Evolutionary conservation across 2,329 filamentous ascomycete species (phyloP), one percentile per base, ranked within the genome.

Genomic region (Exutisphaerella laricina): DNA sequence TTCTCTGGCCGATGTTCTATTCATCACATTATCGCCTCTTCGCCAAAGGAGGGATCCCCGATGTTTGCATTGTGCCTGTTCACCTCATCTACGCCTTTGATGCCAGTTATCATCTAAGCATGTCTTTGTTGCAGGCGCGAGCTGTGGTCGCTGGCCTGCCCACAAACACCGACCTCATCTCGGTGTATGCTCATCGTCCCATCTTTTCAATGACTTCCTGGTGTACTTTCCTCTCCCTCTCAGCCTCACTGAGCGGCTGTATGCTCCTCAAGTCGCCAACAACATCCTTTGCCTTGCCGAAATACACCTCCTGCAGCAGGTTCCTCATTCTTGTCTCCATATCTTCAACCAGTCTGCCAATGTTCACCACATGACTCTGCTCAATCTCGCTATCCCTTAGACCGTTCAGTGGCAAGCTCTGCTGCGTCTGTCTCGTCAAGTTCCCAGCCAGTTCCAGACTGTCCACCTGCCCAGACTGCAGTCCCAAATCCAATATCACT

Each of bases 261-360:
- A 94, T 77, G 75, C 89, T 97, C 65, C 92, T 78, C 67, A 98
- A 70, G 66, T 98, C 90, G 42, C 90, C 92, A 3, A 98, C 90
- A 3, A 98, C 88, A 68, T 98, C 92, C 77, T 94, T 96, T 42
- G 92, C 90, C 75, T 98, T 98, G 63, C 92, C 92, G 69, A 98
- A 98, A 71, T 98, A 98, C 37, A 98, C 92, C 70, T 98, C 92
- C 74, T 98, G 90, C 65, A 98, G 72, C 67, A 97, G 68, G 68
- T 98, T 98, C 54, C 92, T 80, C 92, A 98, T 97, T 77, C 96
- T 95, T 65, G 96, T 80, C 72, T 98, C 92, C 92, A 98, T 97
- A 67, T 98, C 92, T 74, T 98, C 92, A 39, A 98, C 89, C 62
- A 98, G 75, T 52, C 83, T 78, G 42, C 92, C 92, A 48, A 97